Percentiles rank a stretch among this genome's conserved stretches.
phyloP scores from a whole-genome alignment of 23 red algal species.

The Gracilariopsis chorda region DNA sequence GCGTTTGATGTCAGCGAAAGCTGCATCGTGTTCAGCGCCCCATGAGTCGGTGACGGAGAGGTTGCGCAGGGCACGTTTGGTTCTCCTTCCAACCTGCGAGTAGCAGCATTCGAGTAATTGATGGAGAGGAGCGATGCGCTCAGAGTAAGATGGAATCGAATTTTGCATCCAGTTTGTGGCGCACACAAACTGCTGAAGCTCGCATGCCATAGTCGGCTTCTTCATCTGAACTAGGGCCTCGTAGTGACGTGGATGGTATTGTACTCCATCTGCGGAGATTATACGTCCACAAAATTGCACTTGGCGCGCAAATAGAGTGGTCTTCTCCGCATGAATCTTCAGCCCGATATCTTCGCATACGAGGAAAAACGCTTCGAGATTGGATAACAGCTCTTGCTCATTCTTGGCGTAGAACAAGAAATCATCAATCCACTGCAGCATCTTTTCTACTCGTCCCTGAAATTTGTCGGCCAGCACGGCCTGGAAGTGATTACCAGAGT shows the following conservation, averaged over 20 bases:
- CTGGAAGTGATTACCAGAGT: constrained; percentile 1
- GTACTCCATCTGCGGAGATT: neutral
- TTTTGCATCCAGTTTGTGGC: constrained; percentile 3
- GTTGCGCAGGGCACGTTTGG: neutral
- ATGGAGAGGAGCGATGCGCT: neutral
- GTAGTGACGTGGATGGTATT: neutral
- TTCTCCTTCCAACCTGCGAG: neutral
- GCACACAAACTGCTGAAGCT: too few relatives aligned
- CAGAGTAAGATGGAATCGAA: constrained; percentile 1
- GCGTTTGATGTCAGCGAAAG: neutral
- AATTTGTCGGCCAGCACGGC: neutral
- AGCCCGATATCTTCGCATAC: neutral
- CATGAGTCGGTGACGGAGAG: neutral
- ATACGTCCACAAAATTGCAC: constrained; percentile 35
- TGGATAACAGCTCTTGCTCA: neutral
- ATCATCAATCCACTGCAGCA: constrained; percentile 25
- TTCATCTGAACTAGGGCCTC: neutral
- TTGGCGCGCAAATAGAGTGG: neutral
- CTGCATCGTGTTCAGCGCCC: neutral
- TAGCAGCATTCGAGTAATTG: neutral
- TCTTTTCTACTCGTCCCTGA: neutral
- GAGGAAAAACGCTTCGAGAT: neutral
- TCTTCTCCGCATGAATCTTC: neutral
- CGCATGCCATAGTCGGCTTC: neutral
- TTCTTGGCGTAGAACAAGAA: neutral